These are phyloP conservation scores for Leucoagaricus sp. DNA, from an alignment of 1,284 basidiomycete genomes.

Conservation along the genomic window DNA sequence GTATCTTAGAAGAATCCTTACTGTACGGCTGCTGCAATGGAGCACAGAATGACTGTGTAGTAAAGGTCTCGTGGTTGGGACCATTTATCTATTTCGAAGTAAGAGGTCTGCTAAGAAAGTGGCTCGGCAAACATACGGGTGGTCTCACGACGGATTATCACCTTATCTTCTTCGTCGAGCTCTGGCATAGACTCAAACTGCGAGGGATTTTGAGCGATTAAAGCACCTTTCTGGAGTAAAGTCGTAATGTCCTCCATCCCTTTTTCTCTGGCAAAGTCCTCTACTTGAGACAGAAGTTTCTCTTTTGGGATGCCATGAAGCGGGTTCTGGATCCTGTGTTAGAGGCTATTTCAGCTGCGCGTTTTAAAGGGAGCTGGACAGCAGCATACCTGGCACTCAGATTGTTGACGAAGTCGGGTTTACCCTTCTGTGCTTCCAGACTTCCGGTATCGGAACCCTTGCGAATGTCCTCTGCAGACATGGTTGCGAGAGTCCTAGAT, in stretches of 20 bases:
- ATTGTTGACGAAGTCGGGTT: constrained; percentile 30
- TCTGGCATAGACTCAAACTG: constrained; percentile 52
- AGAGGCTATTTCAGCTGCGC: not conserved
- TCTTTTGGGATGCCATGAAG: constrained; percentile 47
- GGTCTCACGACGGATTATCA: constrained; percentile 49
- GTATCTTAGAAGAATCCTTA: constrained; percentile 29
- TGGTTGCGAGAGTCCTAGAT: no score
- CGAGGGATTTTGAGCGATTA: constrained; percentile 57
- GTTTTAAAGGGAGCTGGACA: not conserved
- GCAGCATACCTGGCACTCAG: constrained; percentile 34
- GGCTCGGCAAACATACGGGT: constrained; percentile 37
- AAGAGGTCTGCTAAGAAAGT: not conserved
- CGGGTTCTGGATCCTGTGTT: constrained; percentile 53
- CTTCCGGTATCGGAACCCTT: constrained; percentile 18
- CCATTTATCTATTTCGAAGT: constrained; percentile 48
- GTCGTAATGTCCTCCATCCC: constrained; percentile 46
- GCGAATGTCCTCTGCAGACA: constrained; percentile 10
- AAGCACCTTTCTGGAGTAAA: constrained; percentile 53
- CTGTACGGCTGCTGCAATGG: constrained; percentile 62
- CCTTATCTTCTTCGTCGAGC: constrained; percentile 53
- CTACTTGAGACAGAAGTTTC: constrained; percentile 45
- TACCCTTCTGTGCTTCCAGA: constrained; percentile 8
- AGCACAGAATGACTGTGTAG: constrained; percentile 54
- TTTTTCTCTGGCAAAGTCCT: constrained; percentile 45
- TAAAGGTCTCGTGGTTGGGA: constrained; percentile 53